phyloP scores from a whole-genome alignment of 495 filamentous ascomycete genomes.

The Podospora anserina region DNA sequence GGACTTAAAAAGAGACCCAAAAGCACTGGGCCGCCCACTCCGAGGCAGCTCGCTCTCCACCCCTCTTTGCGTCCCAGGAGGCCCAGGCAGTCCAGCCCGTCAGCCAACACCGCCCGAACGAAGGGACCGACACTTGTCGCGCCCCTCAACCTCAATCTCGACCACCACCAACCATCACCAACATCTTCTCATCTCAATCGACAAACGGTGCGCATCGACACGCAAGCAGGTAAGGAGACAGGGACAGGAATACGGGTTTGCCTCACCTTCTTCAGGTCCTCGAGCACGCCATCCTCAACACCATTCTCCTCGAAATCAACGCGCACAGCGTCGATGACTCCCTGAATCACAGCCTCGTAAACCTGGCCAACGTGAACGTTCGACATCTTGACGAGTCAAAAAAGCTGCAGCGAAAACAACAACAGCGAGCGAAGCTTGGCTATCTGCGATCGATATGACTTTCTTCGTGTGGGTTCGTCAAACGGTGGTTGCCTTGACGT shows the following conservation, averaged over 20 bases:
- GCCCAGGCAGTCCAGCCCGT: constrained; percentile 13
- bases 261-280: constrained; percentile 79
- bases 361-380: constrained; percentile 63
- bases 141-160: constrained; percentile 8
- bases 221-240: background rate
- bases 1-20: constrained; percentile 52
- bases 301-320: constrained; percentile 97
- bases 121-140: constrained; percentile 24
- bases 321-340: constrained; percentile 81
- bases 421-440: background rate
- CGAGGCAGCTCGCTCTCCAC: constrained; percentile 41
- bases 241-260: background rate
- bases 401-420: background rate
- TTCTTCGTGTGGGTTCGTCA: background rate
- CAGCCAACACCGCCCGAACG: constrained; percentile 14
- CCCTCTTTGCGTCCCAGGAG: constrained; percentile 29
- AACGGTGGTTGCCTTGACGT: background rate
- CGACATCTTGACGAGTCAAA: constrained; percentile 44
- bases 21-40: constrained; percentile 53
- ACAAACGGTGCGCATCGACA: background rate
- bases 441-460: background rate
- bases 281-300: constrained; percentile 77
- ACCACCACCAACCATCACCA: background rate
- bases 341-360: constrained; percentile 86
- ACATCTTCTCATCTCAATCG: background rate